Conservation (phyloP, 495 filamentous ascomycete genomes). For the Acidomyces sp. region DNA sequence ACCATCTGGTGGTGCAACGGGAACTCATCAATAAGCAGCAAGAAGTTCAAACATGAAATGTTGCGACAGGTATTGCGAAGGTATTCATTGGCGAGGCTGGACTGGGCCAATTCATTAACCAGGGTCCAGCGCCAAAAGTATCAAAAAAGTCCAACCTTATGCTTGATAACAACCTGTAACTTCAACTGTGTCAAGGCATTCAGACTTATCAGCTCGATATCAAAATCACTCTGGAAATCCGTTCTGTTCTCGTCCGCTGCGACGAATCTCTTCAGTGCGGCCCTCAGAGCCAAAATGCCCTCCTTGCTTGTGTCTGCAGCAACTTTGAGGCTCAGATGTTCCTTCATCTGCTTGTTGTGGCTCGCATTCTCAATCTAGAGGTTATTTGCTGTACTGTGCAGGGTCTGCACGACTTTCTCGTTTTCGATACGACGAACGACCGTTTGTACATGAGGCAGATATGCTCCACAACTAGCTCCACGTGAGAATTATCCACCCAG, state of each 20-base stretch:
- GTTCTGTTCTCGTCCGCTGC: constrained; percentile 11
- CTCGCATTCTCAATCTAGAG: constrained; percentile 21
- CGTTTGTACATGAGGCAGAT: constrained; percentile 21
- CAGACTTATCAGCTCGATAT: constrained; percentile 17
- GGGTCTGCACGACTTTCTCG: constrained; percentile 18
- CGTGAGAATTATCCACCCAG: constrained; percentile 15
- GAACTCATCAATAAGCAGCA: constrained; percentile 11
- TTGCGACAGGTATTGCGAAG: constrained; percentile 17
- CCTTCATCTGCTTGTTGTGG: constrained; percentile 18
- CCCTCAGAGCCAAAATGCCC: constrained; percentile 14
- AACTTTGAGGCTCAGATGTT: constrained; percentile 13
- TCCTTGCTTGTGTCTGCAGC: constrained; percentile 13
- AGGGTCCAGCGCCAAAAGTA: too few species aligned
- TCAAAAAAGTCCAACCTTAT: constrained; percentile 18
- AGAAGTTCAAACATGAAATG: constrained; percentile 22
- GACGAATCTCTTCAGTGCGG: constrained; percentile 17
- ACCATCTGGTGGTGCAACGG: constrained; percentile 18
- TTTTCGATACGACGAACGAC: constrained; percentile 19
- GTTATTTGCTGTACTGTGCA: constrained; percentile 17
- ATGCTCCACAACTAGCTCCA: constrained; percentile 19
- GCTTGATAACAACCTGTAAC: constrained; percentile 14
- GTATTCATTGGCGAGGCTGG: constrained; percentile 20
- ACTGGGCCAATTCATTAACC: too few species aligned
- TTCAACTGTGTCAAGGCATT: constrained; percentile 16
- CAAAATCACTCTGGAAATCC: constrained; percentile 15